A percentile compares a stretch with the other conserved stretches of the same genome.
Conservation (phyloP, 176 grass and related monocot genomes). For the Phyllostachys edulis region DNA sequence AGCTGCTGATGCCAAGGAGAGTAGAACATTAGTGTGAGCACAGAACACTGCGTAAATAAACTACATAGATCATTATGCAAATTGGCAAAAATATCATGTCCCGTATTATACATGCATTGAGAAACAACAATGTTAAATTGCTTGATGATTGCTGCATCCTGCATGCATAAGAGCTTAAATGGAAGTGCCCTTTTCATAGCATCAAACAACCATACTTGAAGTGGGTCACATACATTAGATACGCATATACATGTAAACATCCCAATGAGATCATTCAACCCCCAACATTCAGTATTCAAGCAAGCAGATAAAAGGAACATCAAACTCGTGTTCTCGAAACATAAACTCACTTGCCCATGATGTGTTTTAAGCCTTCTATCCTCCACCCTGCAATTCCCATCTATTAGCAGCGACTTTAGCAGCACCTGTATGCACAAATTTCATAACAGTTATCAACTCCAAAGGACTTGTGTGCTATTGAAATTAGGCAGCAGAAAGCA, state of each 20-base stretch:
- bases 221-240: background rate
- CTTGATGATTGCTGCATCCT: background rate
- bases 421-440: constrained; percentile 47
- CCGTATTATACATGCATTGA: background rate
- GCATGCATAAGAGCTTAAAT: background rate
- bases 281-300: background rate
- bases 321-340: background rate
- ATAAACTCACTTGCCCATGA: constrained; percentile 73
- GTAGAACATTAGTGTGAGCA: background rate
- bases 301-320: background rate
- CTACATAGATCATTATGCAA: background rate
- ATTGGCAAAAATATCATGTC: background rate
- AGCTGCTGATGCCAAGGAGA: background rate
- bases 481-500: too few relatives aligned
- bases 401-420: constrained; percentile 67
- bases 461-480: too few relatives aligned
- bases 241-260: background rate
- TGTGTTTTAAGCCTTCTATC: constrained; percentile 88
- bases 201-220: background rate
- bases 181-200: background rate
- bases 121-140: constrained; percentile 2
- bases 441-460: background rate
- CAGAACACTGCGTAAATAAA: background rate
- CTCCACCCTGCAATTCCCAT: constrained; percentile 92
- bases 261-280: background rate